Base-by-base conservation (phyloP, 2,329 filamentous ascomycete genomes). In the Gyromitra esculenta region DNA sequence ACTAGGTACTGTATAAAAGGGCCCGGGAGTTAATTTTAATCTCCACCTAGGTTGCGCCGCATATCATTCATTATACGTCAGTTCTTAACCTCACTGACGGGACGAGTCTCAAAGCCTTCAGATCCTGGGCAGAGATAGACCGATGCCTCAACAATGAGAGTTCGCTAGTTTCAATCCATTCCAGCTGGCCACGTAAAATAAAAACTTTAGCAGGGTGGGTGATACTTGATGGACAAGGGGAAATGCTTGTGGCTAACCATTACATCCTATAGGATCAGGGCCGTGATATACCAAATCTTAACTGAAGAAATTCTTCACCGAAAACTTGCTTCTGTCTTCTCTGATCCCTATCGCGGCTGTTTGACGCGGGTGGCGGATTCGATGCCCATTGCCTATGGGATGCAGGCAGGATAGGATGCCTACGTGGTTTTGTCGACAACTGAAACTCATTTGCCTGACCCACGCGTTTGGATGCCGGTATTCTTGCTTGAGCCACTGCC, bases 381-480 rank as follows among this genome's bases (percentile, higher is more conserved):
- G 67, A 62, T 71, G 68, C 59, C 68, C 59, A 45, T 64, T 57
- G 57, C 39, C 45, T 35, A 18, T 2, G 68, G 31, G 68, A 72
- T 64, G 57, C 3, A 21, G 57, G 21, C 25, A 54, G 9, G 45
- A 37, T 52, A 54, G 9, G 45, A 37, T 52, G 35, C 21, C 56
- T 72, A 72, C 68, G 59, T 72, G 59, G 45, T 45, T 39, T 43
- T 35, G 35, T 48, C 37, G 67, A 56, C 48, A 41, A 57, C 48
- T 70, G 48, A 35, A 64, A 54, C 68, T 18, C 54, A 35, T 41
- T 25, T 59, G 52, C 37, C 64, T 39, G 31, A 70, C 57, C 67
- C 67, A 54, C 21, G 18, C n/a, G 25, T 39, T 64, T 48, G 68
- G 67, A 41, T 70, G 54, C 18, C 21, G 65, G 65, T 69, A 69